Base-by-base conservation (phyloP, 2,329 filamentous ascomycete genomes). In the Monosporascus ibericus region DNA sequence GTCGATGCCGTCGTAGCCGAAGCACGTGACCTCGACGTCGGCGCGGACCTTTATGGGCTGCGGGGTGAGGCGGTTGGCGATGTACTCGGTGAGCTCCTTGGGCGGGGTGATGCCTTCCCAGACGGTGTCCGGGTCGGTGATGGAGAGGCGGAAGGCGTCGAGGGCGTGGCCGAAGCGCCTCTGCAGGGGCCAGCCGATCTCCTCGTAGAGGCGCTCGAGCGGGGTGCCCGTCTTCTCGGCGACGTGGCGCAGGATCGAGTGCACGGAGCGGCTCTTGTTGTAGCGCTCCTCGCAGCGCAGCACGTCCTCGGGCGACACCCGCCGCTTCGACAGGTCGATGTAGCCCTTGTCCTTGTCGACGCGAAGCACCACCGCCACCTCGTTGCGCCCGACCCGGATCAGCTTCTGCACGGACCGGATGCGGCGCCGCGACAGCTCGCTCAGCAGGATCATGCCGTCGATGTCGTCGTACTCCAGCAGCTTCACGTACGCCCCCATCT, bases 341-440 rank as follows among this genome's bases (percentile, higher is more conserved):
- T 99, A 99, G 58, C 91, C 90, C 80, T 99, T 99, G 79, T 99
- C 94, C 79, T 97, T 97, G 79, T 99, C 94, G 60, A 99, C 94
- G 81, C 94, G 86, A 61, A 99, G 88, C 60, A 99, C 94, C 47
- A 99, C 95, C 50, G 99, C 94, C 52, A 99, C 94, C 74, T 99
- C 94, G 69, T 99, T 99, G 65, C 95, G 88, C 54, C 95, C 95
- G 57, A 99, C 94, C 61, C 94, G 87, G 66, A 99, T 99, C 62
- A 99, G 87, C 77, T 99, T 99, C 75, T 99, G 95, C 67, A 99
- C 99, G 81, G 85, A 90, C 79, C 94, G 81, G 68, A 99, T 99
- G 87, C 94, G 94, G 82, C 94, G 85, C 80, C 94, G 86, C 55
- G 95, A 99, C 59, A 99, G 84, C 76, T 99, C 94, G 66, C 90